These are phyloP conservation scores for Nicotiana rustica DNA, from an alignment of 305 asterid genomes.

Conservation along the genomic window DNA sequence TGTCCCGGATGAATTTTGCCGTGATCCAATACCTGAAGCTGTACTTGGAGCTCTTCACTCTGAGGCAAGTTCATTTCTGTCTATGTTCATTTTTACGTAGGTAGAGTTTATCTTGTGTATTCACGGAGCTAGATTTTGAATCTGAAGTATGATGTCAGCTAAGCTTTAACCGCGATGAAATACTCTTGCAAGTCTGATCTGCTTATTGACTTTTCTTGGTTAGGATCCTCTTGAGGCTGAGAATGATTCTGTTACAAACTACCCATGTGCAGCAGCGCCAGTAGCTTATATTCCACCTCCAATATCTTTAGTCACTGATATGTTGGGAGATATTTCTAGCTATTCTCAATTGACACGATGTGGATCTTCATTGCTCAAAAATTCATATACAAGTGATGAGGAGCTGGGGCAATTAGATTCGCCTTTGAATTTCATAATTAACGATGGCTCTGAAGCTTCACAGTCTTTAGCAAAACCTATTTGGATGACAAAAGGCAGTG, in stretches of 20 bases:
- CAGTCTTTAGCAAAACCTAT: conserved; percentile 45
- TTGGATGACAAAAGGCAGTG: conserved; percentile 45
- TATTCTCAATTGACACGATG: conserved; percentile 54
- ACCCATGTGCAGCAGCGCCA: conserved; percentile 75
- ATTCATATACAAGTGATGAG: conserved; percentile 80
- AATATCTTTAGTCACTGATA: conserved; percentile 47
- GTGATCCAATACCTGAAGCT: conserved; percentile 69
- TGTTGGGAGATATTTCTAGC: conserved; percentile 51
- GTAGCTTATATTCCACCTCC: conserved; percentile 67
- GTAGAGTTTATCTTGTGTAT: not conserved
- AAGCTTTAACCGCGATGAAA: not conserved
- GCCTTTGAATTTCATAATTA: conserved; percentile 59
- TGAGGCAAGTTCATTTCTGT: conserved; percentile 53
- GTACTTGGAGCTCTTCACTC: conserved; percentile 69
- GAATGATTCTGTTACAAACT: conserved; percentile 55
- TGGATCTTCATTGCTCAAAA: conserved; percentile 64
- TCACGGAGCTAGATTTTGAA: not conserved
- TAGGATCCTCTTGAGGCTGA: conserved; percentile 60
- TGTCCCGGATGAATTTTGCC: conserved; percentile 83
- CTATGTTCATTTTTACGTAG: not conserved
- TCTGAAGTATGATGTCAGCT: not conserved
- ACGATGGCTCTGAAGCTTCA: conserved; percentile 45
- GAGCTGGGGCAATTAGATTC: conserved; percentile 80
- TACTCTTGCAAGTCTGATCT: not conserved
- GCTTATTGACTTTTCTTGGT: conserved; percentile 12